These are phyloP conservation scores for Xylariaceae sp. DNA, from an alignment of 2,329 filamentous ascomycete species.

Conservation along the genomic window DNA sequence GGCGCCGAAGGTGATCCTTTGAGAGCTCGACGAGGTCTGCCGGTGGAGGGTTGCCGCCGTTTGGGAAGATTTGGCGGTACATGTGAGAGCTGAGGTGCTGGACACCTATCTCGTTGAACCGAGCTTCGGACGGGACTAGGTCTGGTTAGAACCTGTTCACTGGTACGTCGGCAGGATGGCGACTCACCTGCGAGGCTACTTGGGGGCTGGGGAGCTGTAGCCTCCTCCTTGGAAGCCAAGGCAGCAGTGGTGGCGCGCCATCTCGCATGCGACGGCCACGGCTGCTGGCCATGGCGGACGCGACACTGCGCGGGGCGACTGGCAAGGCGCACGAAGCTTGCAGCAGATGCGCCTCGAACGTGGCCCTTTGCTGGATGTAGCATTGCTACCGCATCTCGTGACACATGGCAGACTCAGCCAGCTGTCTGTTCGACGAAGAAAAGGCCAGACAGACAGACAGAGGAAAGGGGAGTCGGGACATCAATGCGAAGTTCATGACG, in stretches of 20 bases:
- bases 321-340: conserved; percentile 44
- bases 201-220: too few species aligned
- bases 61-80: conserved; percentile 73
- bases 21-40: conserved; percentile 71
- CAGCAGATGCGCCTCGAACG: conserved; percentile 32
- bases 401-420: conserved; percentile 15
- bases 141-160: neutral
- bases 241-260: conserved; percentile 31
- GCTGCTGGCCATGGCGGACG: conserved; percentile 27
- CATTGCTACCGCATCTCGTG: conserved; percentile 27
- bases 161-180: too few species aligned
- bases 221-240: conserved; percentile 12
- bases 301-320: conserved; percentile 36
- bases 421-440: neutral
- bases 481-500: conserved; percentile 6
- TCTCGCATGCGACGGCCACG: conserved; percentile 28
- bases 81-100: conserved; percentile 85
- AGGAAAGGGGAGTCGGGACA: too few species aligned
- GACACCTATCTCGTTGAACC: conserved; percentile 88
- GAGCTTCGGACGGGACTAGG: conserved; percentile 47
- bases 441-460: too few species aligned
- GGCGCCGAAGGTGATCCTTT: conserved; percentile 71
- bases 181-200: conserved; percentile 35
- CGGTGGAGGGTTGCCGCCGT: conserved; percentile 47
- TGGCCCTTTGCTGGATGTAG: conserved; percentile 30